Evolutionary conservation across 345 rosid genomes (phyloP), one percentile per base, ranked within the genome.

Genomic region (Aquilaria sinensis): DNA sequence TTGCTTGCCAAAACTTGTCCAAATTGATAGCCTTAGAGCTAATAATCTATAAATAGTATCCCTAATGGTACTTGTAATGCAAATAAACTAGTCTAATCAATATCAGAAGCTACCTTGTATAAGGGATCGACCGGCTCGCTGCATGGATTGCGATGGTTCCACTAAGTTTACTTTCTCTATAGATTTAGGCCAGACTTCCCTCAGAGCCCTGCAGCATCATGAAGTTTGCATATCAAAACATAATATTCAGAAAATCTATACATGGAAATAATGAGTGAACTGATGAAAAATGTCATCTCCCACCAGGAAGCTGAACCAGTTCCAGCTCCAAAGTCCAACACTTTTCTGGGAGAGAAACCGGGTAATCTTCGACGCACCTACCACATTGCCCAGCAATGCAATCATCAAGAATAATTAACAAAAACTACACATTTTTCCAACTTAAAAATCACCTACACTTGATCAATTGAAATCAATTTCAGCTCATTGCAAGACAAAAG

Each of bases 141-240:
- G 96, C 99, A 94, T 94, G 0, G 96, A 90, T 51, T 85, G 97
- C 11, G 97, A 94, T 45, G 99, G 97, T 77, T 94, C 99, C 65
- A 94, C 89, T 61, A 90, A 47, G 70, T 91, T 87, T 14, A 88
- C 72, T 73, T 83, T 85, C 78, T 84, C 78, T 54, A 81, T 50
- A 41, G 90, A 84, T 64, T 78, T 70, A 47, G 99, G 96, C 97
- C 97, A 94, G 68, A 88, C 96, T 79, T 94, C 96, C 58, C 79
- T 71, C 72, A 79, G 67, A 9, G 99, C 97, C 99, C 99, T 88
- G 65, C 14, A 67, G 60, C 34, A 53, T 9, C 69, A 12, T 43
- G 70, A 51, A 75, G 23, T 55, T 55, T 58, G 50, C 5, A 37
- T 8, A 13, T 53, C 13, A 1, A 31, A 68, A 11, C 4, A 47